A percentile compares a stretch with the other conserved stretches of the same genome.
Evolutionary conservation across 1,284 basidiomycete species (phyloP).

Genomic region (Apiotrichum veenhuisii): DNA sequence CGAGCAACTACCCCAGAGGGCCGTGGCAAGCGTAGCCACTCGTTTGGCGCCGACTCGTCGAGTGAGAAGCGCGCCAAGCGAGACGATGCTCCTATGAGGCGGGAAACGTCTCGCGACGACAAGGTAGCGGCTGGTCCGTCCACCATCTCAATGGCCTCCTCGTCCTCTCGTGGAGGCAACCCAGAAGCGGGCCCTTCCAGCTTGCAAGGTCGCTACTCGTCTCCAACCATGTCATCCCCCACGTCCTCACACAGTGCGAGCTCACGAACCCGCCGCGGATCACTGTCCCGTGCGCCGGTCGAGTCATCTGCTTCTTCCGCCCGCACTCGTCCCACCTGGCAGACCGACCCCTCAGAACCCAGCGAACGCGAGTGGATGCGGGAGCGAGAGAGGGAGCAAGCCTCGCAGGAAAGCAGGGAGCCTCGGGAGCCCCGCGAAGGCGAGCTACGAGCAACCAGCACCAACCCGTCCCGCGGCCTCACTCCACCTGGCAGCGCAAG

Average conservation of each 20-base stretch:
- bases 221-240: neutral
- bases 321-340: slow-evolving; percentile 8
- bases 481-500: neutral
- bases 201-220: neutral
- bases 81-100: neutral
- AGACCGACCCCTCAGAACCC: slow-evolving; percentile 4
- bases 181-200: neutral
- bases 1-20: slow-evolving; percentile 4
- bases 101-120: neutral
- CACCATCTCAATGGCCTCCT: neutral
- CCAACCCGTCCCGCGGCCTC: slow-evolving; percentile 31
- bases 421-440: neutral
- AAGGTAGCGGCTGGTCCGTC: neutral
- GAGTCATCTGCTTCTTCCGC: neutral
- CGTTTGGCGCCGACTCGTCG: slow-evolving; percentile 5
- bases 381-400: neutral
- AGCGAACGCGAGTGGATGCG: neutral
- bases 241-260: neutral
- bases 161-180: neutral
- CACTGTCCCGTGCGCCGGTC: neutral
- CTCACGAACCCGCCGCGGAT: neutral
- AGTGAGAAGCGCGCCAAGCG: slow-evolving; percentile 7
- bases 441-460: slow-evolving; percentile 13
- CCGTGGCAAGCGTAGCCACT: slow-evolving; percentile 13
- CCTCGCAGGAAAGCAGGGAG: neutral